A percentile compares a stretch with the other conserved stretches of the same genome.
phyloP scores from a whole-genome alignment of 768 basidiomycete species.

The Mycena rosella region DNA sequence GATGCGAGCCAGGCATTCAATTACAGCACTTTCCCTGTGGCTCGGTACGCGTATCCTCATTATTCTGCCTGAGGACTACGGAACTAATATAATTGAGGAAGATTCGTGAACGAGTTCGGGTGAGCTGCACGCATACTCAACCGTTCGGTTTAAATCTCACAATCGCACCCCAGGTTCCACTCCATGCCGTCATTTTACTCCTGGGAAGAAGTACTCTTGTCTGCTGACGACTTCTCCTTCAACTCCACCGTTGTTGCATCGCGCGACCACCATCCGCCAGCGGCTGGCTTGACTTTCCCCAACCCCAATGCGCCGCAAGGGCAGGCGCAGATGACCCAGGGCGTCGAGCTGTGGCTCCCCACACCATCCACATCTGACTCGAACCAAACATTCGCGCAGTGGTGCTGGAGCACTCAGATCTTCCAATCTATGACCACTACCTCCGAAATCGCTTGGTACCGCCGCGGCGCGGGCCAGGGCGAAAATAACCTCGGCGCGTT shows the following conservation, averaged over 20 bases:
- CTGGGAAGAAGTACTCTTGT: constrained; percentile 69
- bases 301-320: constrained; percentile 68
- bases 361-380: constrained; percentile 61
- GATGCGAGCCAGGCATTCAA: constrained; percentile 65
- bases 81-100: constrained; percentile 31
- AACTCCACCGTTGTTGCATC: constrained; percentile 70
- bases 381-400: constrained; percentile 72
- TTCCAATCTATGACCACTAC: constrained; percentile 72
- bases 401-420: constrained; percentile 73
- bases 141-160: not conserved
- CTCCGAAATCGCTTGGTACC: constrained; percentile 70
- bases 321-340: constrained; percentile 64
- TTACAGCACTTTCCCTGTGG: constrained; percentile 64
- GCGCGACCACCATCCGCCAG: constrained; percentile 68
- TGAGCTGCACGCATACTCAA: constrained; percentile 39
- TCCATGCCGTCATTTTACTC: constrained; percentile 74
- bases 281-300: constrained; percentile 64
- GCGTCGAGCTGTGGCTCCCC: constrained; percentile 67
- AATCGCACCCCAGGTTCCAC: constrained; percentile 58
- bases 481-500: constrained; percentile 71
- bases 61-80: not conserved
- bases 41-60: constrained; percentile 47
- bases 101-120: constrained; percentile 74
- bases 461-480: constrained; percentile 67
- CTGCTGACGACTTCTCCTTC: constrained; percentile 66